A percentile compares a stretch with the other conserved stretches of the same genome.
phyloP scores from a whole-genome alignment of 2,329 filamentous ascomycete species.

The Monosporascus sp. region DNA sequence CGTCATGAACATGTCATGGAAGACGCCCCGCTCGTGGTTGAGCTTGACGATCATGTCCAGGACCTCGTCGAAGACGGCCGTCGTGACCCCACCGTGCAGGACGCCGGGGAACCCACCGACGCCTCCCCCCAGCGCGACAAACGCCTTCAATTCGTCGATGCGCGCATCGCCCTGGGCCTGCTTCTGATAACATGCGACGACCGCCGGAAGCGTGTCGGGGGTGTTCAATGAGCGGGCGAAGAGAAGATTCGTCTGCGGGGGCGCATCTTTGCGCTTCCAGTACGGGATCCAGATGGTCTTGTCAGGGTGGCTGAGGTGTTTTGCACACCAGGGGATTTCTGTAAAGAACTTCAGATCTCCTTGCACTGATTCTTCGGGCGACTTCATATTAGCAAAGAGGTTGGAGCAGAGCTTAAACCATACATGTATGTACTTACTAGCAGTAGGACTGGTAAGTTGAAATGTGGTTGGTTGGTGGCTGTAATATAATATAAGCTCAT shows the following conservation, averaged over 20 bases:
- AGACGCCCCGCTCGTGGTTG: slow-evolving; percentile 4
- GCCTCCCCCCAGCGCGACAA: neutral
- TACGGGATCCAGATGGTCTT: neutral
- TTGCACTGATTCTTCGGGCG: too few species aligned
- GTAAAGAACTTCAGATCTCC: neutral
- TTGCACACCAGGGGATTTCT: slow-evolving; percentile 1
- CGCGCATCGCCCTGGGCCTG: neutral
- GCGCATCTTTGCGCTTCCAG: neutral
- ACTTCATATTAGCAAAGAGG: too few species aligned
- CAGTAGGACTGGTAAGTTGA: too few species aligned
- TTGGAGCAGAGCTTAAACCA: too few species aligned
- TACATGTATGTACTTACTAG: too few species aligned
- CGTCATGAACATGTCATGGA: neutral
- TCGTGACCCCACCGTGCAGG: slow-evolving; percentile 1
- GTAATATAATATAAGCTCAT: too few species aligned
- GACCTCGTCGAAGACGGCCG: slow-evolving; percentile 1
- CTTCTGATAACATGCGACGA: neutral
- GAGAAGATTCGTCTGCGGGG: neutral
- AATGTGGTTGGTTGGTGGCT: too few species aligned
- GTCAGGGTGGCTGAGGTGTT: neutral
- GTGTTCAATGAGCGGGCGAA: neutral
- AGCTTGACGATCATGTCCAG: neutral
- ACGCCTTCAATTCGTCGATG: neutral
- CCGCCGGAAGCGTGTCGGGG: neutral
- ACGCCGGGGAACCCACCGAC: neutral